Evolutionary conservation across 139 green algal species (phyloP).

Genomic region (Tetradesmus lagerheimii): DNA sequence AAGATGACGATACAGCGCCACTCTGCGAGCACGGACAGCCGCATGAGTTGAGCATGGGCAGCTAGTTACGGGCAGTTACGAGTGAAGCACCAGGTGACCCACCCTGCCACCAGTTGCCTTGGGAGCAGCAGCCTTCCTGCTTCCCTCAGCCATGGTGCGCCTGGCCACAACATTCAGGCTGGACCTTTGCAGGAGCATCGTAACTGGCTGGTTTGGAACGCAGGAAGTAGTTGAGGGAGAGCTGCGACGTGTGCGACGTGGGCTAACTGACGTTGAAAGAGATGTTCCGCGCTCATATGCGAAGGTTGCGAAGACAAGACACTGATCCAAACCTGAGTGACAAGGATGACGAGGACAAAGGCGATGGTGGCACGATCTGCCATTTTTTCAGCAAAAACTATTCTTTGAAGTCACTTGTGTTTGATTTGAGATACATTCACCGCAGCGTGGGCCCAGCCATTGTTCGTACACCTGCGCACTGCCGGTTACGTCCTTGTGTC

Average conservation of each 20-base stretch:
- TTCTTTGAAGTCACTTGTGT: too few species aligned
- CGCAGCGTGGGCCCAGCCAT: not conserved
- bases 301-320: not conserved
- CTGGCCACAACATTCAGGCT: slow-evolving; percentile 22
- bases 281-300: not conserved
- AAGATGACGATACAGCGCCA: not conserved
- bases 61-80: not conserved
- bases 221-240: not conserved
- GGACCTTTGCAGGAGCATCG: slow-evolving; percentile 4
- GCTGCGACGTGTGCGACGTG: not conserved
- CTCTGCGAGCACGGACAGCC: not conserved
- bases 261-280: not conserved
- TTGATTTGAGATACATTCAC: not conserved
- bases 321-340: slow-evolving; percentile 3
- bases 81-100: not conserved
- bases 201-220: not conserved
- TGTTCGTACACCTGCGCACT: not conserved
- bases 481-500: not conserved
- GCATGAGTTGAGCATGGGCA: not conserved
- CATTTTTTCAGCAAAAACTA: not conserved
- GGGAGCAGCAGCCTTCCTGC: not conserved
- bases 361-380: not conserved
- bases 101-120: not conserved
- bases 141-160: slow-evolving; percentile 25
- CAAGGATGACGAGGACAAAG: not conserved